Conservation (phyloP, 1,284 basidiomycete species). For the Retiboletus fuscus region DNA sequence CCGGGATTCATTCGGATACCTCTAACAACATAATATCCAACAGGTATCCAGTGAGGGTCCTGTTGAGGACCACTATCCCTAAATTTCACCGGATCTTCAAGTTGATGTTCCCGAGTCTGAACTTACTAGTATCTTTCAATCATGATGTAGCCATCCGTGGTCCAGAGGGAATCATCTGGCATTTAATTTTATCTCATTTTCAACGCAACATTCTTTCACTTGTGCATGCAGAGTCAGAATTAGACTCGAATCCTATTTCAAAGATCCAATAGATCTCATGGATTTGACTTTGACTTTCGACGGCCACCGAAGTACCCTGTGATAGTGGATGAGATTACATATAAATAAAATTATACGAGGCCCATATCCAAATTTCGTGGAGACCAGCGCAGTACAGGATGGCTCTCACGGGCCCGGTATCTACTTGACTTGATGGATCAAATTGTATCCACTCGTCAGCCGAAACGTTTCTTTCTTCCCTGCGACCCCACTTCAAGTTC, state of each 20-base stretch:
- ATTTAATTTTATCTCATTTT: neutral
- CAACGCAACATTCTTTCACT: neutral
- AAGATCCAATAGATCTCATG: neutral
- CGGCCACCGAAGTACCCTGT: neutral
- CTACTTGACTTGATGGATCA: neutral
- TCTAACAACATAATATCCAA: neutral
- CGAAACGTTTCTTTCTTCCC: neutral
- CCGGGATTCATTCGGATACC: neutral
- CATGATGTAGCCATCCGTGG: neutral
- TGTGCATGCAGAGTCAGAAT: neutral
- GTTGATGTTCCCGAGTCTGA: neutral
- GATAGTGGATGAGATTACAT: neutral
- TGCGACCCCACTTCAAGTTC: neutral
- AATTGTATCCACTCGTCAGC: neutral
- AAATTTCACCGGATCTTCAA: too few relatives aligned
- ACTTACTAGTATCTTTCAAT: neutral
- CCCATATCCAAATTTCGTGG: neutral
- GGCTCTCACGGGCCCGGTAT: slow-evolving; percentile 2
- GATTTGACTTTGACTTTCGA: neutral
- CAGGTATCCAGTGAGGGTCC: neutral
- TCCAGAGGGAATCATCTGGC: neutral
- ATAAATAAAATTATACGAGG: neutral
- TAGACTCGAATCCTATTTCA: neutral
- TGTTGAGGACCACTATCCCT: neutral
- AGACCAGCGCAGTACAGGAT: neutral